phyloP scores from a whole-genome alignment of 345 rosid genomes.

The Ricinus communis region DNA sequence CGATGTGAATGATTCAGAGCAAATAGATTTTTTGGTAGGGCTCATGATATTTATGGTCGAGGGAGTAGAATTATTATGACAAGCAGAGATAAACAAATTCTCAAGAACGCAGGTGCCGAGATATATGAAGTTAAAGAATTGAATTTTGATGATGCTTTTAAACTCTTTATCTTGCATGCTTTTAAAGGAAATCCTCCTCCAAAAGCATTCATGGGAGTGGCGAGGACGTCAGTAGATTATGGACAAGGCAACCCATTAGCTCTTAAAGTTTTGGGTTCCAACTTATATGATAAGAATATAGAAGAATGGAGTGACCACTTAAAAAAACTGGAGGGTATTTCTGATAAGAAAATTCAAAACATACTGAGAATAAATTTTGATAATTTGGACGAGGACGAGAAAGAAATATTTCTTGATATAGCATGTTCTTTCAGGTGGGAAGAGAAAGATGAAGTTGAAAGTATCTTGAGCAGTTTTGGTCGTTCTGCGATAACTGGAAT shows the following conservation, averaged over 20 bases:
- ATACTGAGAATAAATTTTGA: neutral
- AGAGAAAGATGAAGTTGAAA: slow-evolving; percentile 1
- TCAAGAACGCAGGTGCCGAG: neutral
- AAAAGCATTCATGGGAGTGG: neutral
- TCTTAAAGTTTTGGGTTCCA: slow-evolving; percentile 12
- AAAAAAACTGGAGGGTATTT: neutral
- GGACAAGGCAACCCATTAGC: slow-evolving; percentile 12
- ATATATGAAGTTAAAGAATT: neutral
- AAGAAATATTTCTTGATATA: slow-evolving; percentile 6
- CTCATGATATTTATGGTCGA: neutral
- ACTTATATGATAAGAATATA: neutral
- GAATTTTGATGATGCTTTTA: neutral
- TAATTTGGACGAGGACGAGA: neutral
- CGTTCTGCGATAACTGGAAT: neutral
- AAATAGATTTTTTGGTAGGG: neutral
- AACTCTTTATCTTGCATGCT: slow-evolving; percentile 8
- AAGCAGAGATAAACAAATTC: slow-evolving; percentile 5
- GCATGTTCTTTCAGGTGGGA: slow-evolving; percentile 2
- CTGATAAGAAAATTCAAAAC: neutral
- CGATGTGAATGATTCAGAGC: neutral
- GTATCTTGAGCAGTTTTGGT: neutral
- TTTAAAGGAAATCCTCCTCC: neutral
- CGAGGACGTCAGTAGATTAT: neutral
- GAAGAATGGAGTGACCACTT: neutral
- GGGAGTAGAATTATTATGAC: slow-evolving; percentile 16